A percentile compares a stretch with the other conserved stretches of the same genome.
Evolutionary conservation across 768 basidiomycete species (phyloP).

Genomic region (Russula compacta): DNA sequence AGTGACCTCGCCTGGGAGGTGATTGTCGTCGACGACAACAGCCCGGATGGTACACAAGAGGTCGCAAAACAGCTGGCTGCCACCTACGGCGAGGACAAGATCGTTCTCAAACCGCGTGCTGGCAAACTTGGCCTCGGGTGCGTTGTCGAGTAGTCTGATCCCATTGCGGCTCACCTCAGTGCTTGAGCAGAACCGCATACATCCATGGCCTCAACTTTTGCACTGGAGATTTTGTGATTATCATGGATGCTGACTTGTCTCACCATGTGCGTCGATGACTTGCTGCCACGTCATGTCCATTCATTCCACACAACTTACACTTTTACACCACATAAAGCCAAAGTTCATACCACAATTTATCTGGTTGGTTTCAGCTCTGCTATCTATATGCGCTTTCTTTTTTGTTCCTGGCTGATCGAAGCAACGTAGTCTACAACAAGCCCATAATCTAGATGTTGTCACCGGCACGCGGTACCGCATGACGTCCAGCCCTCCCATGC

Average conservation of each 20-base stretch:
- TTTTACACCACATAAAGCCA: slow-evolving; percentile 43
- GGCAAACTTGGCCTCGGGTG: slow-evolving; percentile 90
- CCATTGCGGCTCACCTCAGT: neutral
- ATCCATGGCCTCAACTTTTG: slow-evolving; percentile 87
- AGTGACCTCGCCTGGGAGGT: slow-evolving; percentile 80
- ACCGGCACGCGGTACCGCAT: slow-evolving; percentile 85
- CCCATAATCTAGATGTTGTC: slow-evolving; percentile 86
- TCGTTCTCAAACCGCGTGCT: slow-evolving; percentile 79
- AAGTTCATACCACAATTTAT: slow-evolving; percentile 95
- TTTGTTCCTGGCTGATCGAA: neutral
- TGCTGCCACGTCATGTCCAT: neutral
- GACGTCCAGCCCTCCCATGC: slow-evolving; percentile 45
- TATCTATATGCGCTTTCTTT: neutral
- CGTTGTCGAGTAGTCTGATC: slow-evolving; percentile 17
- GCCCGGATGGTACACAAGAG: slow-evolving; percentile 89
- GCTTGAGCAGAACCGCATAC: slow-evolving; percentile 65
- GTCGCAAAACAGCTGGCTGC: slow-evolving; percentile 69
- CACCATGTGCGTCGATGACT: slow-evolving; percentile 59
- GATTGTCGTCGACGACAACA: slow-evolving; percentile 86
- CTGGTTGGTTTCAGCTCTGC: slow-evolving; percentile 34
- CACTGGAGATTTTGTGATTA: slow-evolving; percentile 87
- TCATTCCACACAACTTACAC: neutral
- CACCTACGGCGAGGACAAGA: slow-evolving; percentile 77
- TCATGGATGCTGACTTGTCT: slow-evolving; percentile 96
- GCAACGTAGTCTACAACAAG: slow-evolving; percentile 59